These are phyloP conservation scores for Westerdykella sp. DNA, from an alignment of 2,329 filamentous ascomycete species.

Conservation along the genomic window DNA sequence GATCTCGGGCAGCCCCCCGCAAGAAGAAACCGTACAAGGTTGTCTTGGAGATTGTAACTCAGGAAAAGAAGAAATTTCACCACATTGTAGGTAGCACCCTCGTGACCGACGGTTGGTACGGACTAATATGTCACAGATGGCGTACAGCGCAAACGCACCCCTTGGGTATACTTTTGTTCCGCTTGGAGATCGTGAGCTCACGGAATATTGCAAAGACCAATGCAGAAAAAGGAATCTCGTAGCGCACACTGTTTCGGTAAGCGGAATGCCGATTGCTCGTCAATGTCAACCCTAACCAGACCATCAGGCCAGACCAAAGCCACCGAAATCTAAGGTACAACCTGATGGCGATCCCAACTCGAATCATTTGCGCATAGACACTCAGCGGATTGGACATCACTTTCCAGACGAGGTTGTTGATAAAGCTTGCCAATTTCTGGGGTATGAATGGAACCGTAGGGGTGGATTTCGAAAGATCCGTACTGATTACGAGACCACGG, in stretches of 20 bases:
- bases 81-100: conserved; percentile 38
- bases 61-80: conserved; percentile 55
- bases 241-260: conserved; percentile 56
- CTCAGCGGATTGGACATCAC: conserved; percentile 57
- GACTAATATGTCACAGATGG: conserved; percentile 42
- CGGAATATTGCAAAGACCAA: conserved; percentile 52
- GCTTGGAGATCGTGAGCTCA: conserved; percentile 54
- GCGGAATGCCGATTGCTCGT: conserved; percentile 19
- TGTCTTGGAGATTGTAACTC: conserved; percentile 52
- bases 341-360: conserved; percentile 49
- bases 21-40: conserved; percentile 50
- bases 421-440: conserved; percentile 49
- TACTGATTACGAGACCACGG: conserved; percentile 17
- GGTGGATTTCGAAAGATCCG: conserved; percentile 4
- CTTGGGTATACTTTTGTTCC: conserved; percentile 57
- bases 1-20: conserved; percentile 14
- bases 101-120: conserved; percentile 15
- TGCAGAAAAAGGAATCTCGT: conserved; percentile 50
- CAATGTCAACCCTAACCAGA: conserved; percentile 2
- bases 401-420: conserved; percentile 56
- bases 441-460: conserved; percentile 16
- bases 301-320: conserved; percentile 33
- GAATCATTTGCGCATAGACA: conserved; percentile 42
- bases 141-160: conserved; percentile 51
- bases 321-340: conserved; percentile 42